phyloP scores from a whole-genome alignment of 139 green algal species.

The Closterium sp. region DNA sequence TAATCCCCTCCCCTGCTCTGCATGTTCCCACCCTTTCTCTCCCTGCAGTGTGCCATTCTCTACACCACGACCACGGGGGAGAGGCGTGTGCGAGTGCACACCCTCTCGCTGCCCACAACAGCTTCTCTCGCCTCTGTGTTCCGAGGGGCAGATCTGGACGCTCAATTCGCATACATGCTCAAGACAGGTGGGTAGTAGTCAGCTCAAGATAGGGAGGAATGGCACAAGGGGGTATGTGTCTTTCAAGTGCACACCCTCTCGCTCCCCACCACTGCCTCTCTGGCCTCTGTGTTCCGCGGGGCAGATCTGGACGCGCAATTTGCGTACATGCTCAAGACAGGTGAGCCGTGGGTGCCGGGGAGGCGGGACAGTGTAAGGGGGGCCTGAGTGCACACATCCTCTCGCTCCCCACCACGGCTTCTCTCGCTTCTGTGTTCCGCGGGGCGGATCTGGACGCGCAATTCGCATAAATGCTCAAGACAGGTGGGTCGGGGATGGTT shows the following conservation, averaged over 20 bases:
- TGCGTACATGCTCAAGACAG: too few relatives aligned
- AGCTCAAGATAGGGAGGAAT: too few relatives aligned
- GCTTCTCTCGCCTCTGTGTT: slow-evolving; percentile 83
- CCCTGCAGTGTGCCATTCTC: slow-evolving; percentile 90
- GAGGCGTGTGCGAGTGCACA: too few relatives aligned
- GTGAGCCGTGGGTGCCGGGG: too few relatives aligned
- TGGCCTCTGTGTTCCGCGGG: not conserved
- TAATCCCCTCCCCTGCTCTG: too few relatives aligned
- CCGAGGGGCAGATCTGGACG: slow-evolving; percentile 69
- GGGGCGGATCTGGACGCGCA: slow-evolving; percentile 73
- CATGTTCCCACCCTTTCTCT: too few relatives aligned
- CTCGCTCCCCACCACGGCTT: slow-evolving; percentile 76
- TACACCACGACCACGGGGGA: slow-evolving; percentile 89
- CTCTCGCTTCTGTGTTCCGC: slow-evolving; percentile 83
- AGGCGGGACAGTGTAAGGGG: too few relatives aligned
- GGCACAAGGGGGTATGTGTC: too few relatives aligned
- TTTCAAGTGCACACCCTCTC: not conserved
- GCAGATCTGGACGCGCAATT: too few relatives aligned
- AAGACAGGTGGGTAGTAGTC: too few relatives aligned
- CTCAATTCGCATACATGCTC: too few relatives aligned
- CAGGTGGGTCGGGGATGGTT: too few relatives aligned
- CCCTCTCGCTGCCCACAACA: slow-evolving; percentile 80
- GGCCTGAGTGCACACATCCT: slow-evolving; percentile 93
- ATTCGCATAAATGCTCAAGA: slow-evolving; percentile 42
- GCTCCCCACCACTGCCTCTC: not conserved